A percentile compares a stretch with the other conserved stretches of the same genome.
phyloP scores from a whole-genome alignment of 768 basidiomycete genomes.

The Gelatoporia subvermispora region DNA sequence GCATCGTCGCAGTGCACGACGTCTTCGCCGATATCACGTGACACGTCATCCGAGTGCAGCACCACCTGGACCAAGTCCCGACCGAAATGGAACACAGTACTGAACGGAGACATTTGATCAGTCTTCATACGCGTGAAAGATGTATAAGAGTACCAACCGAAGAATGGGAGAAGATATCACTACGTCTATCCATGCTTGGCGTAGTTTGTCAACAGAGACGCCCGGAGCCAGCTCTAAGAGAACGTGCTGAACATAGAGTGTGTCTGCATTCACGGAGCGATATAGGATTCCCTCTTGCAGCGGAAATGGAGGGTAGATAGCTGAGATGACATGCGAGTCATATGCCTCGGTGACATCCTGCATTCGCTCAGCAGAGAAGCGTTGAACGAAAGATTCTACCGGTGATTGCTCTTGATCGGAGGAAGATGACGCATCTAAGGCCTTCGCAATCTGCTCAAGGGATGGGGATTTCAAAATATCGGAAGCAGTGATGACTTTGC shows the following conservation, averaged over 20 bases:
- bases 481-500: constrained; percentile 17
- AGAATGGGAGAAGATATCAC: constrained; percentile 24
- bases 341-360: constrained; percentile 6
- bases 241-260: constrained; percentile 43
- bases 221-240: constrained; percentile 25
- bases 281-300: constrained; percentile 45
- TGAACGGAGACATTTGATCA: constrained; percentile 2
- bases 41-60: constrained; percentile 10
- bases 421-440: constrained; percentile 1
- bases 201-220: constrained; percentile 20
- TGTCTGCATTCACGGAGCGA: constrained; percentile 31
- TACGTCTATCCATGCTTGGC: constrained; percentile 30
- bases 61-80: constrained; percentile 25
- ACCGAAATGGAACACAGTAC: constrained; percentile 29
- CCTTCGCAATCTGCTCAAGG: constrained; percentile 16
- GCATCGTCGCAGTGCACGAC: constrained; percentile 5
- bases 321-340: background rate
- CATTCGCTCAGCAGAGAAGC: constrained; percentile 1
- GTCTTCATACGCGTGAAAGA: background rate
- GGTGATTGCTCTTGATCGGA: background rate
- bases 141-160: constrained; percentile 11
- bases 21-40: constrained; percentile 16
- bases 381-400: background rate
- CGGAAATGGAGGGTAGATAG: constrained; percentile 37
- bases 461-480: constrained; percentile 26